A percentile compares a stretch with the other conserved stretches of the same genome.
Evolutionary conservation across 768 basidiomycete genomes (phyloP).

Genomic region (Russula earlei): DNA sequence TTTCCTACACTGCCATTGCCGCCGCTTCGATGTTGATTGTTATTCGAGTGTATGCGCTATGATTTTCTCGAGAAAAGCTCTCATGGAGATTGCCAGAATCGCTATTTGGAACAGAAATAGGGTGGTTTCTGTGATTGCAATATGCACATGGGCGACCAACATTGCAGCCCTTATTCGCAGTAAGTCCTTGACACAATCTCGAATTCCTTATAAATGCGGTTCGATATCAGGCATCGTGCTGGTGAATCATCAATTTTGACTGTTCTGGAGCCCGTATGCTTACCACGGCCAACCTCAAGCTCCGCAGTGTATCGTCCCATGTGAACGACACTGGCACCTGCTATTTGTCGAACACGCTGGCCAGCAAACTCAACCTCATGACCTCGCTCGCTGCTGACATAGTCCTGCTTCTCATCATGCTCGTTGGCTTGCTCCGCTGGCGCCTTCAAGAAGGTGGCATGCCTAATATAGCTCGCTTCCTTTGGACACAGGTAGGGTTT

Average conservation of each 20-base stretch:
- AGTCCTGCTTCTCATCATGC: neutral
- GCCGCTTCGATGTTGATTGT: no score
- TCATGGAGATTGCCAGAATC: no score
- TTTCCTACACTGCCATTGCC: no score
- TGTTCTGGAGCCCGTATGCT: neutral
- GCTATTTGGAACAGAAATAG: no score
- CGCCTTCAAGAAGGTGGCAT: neutral
- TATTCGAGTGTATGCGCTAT: no score
- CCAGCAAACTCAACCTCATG: neutral
- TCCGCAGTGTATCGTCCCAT: neutral
- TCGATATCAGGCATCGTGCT: neutral
- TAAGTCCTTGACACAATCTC: no score
- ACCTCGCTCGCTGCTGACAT: neutral
- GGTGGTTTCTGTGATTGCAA: no score
- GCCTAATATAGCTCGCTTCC: neutral
- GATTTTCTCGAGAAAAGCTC: no score
- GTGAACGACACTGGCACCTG: neutral
- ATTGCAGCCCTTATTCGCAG: no score
- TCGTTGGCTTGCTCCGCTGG: neutral
- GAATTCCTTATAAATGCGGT: no score
- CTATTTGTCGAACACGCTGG: neutral
- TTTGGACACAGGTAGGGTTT: neutral
- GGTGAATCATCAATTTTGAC: neutral
- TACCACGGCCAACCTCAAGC: neutral
- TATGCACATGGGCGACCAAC: no score